phyloP scores from a whole-genome alignment of 495 filamentous ascomycete species.

The Aspergillus conjunctus region DNA sequence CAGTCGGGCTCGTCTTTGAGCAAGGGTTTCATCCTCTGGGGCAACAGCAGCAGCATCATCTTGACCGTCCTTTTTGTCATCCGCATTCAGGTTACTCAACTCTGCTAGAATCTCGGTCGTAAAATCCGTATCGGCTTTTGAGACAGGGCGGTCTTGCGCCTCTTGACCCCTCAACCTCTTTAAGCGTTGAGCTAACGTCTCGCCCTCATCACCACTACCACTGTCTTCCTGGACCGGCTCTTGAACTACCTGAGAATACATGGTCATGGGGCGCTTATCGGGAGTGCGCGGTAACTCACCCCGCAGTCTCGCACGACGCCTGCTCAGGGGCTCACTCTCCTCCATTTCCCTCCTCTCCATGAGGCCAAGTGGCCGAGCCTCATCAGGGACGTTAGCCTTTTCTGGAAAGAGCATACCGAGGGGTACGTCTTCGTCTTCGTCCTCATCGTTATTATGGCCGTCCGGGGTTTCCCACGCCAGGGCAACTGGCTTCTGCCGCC shows the following conservation, averaged over 20 bases:
- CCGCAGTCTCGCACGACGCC: slow-evolving; percentile 73
- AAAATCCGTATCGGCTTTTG: slow-evolving; percentile 67
- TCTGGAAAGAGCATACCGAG: slow-evolving; percentile 76
- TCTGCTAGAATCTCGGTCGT: slow-evolving; percentile 76
- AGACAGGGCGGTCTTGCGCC: slow-evolving; percentile 51
- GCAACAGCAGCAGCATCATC: slow-evolving; percentile 13
- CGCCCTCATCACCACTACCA: slow-evolving; percentile 67
- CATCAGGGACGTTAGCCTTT: slow-evolving; percentile 56
- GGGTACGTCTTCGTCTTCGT: slow-evolving; percentile 76
- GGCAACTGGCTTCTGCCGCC: slow-evolving; percentile 72
- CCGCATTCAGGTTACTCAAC: slow-evolving; percentile 56
- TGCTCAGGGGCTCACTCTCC: slow-evolving; percentile 86
- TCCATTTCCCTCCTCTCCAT: slow-evolving; percentile 84
- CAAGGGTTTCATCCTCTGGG: slow-evolving; percentile 81
- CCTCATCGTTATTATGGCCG: slow-evolving; percentile 38
- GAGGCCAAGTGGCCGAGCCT: slow-evolving; percentile 75
- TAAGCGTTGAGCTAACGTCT: slow-evolving; percentile 77
- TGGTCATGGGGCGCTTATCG: slow-evolving; percentile 40
- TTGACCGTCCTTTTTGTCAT: slow-evolving; percentile 22
- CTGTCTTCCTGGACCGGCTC: slow-evolving; percentile 22
- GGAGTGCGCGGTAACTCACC: slow-evolving; percentile 49
- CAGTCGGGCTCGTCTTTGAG: slow-evolving; percentile 78
- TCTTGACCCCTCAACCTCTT: slow-evolving; percentile 64
- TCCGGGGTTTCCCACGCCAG: slow-evolving; percentile 86
- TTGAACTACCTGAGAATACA: slow-evolving; percentile 35